Conservation (phyloP, 495 filamentous ascomycete genomes). For the Penicillium macrosclerotiorum region DNA sequence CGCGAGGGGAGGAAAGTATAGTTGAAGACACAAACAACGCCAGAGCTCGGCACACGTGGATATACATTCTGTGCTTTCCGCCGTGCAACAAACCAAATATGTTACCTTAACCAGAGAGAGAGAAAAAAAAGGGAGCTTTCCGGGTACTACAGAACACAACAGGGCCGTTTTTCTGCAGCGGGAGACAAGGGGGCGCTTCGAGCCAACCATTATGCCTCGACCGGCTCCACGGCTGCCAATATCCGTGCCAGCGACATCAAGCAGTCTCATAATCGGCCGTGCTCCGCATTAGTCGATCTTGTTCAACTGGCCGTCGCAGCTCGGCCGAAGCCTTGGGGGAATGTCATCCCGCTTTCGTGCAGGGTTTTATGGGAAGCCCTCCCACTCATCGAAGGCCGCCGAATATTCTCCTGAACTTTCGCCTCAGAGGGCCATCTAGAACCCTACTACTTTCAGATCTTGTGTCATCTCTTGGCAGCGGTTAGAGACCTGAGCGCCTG, state of each 20-base stretch:
- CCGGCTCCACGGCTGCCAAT: slow-evolving; percentile 12
- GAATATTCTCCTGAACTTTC: slow-evolving; percentile 18
- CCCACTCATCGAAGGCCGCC: slow-evolving; percentile 11
- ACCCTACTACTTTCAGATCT: slow-evolving; percentile 10
- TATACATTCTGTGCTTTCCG: slow-evolving; percentile 10
- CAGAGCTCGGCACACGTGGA: slow-evolving; percentile 23
- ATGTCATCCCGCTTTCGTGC: background rate
- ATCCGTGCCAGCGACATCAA: slow-evolving; percentile 20
- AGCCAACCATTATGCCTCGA: slow-evolving; percentile 16
- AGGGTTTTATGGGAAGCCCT: background rate
- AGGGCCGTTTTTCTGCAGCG: slow-evolving; percentile 12
- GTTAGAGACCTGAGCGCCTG: slow-evolving; percentile 14
- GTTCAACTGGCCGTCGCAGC: slow-evolving; percentile 10
- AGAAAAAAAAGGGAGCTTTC: background rate
- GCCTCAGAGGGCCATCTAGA: slow-evolving; percentile 7
- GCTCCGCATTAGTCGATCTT: slow-evolving; percentile 13
- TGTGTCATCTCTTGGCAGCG: slow-evolving; percentile 10
- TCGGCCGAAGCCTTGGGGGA: slow-evolving; percentile 9
- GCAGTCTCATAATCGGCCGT: slow-evolving; percentile 15
- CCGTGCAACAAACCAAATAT: slow-evolving; percentile 10
- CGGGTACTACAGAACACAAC: slow-evolving; percentile 15
- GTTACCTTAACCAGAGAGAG: slow-evolving; percentile 16
- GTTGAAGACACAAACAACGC: slow-evolving; percentile 10
- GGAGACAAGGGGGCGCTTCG: slow-evolving; percentile 10
- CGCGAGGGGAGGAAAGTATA: no score